These are phyloP conservation scores for Henckelia pumila DNA, from an alignment of 257 asterid genomes.

Conservation along the genomic window DNA sequence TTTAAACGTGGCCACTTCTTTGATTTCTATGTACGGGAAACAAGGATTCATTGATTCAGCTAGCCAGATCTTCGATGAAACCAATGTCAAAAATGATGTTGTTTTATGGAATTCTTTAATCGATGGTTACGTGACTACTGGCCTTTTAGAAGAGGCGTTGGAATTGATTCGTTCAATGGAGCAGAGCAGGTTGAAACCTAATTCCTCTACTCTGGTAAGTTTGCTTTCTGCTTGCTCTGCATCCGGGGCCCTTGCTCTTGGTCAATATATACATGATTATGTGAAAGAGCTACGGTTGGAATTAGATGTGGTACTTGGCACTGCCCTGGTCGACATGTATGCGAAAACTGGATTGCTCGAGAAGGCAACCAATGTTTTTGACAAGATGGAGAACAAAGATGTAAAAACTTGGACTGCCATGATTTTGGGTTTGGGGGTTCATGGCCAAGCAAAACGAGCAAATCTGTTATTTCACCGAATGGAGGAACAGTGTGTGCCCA, in stretches of 20 bases:
- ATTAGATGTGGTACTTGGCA: constrained; percentile 54
- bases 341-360: constrained; percentile 54
- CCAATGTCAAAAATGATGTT: constrained; percentile 39
- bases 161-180: constrained; percentile 40
- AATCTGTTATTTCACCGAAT: constrained; percentile 38
- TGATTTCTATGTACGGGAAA: constrained; percentile 59
- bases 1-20: constrained; percentile 39
- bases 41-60: constrained; percentile 32
- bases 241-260: constrained; percentile 39
- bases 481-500: constrained; percentile 59
- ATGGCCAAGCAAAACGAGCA: constrained; percentile 49
- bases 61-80: constrained; percentile 47
- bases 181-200: constrained; percentile 34
- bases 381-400: constrained; percentile 44
- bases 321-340: constrained; percentile 55
- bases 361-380: constrained; percentile 45
- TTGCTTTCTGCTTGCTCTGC: constrained; percentile 54
- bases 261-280: constrained; percentile 35
- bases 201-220: constrained; percentile 56
- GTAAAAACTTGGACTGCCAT: constrained; percentile 58
- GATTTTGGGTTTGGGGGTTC: constrained; percentile 50
- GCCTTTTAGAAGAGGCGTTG: constrained; percentile 42
- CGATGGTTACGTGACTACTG: constrained; percentile 53
- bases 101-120: constrained; percentile 68
- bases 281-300: constrained; percentile 32